phyloP scores from a whole-genome alignment of 768 basidiomycete genomes.

The Lentinula sp. region DNA sequence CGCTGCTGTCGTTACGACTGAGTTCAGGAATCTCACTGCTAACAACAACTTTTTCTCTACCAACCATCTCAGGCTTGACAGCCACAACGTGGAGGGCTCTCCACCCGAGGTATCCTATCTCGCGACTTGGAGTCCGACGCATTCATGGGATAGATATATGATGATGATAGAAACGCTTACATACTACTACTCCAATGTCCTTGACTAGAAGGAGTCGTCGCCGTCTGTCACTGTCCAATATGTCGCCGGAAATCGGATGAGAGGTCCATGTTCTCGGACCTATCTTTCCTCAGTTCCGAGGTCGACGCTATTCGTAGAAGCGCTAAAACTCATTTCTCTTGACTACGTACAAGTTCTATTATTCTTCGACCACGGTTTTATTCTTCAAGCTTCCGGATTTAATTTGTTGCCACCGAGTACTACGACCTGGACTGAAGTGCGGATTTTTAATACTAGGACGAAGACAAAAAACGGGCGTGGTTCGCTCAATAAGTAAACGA shows the following conservation, averaged over 20 bases:
- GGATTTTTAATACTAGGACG: background rate
- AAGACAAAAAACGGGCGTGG: background rate
- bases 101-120: background rate
- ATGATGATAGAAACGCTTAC: background rate
- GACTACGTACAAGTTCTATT: background rate
- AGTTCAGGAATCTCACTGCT: background rate
- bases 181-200: background rate
- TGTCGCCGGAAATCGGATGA: background rate
- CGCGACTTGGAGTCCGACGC: background rate
- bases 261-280: slow-evolving; percentile 1
- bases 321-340: background rate
- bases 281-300: background rate
- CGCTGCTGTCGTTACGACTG: background rate
- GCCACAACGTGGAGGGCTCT: background rate
- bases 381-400: background rate
- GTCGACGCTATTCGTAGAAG: background rate
- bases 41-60: background rate
- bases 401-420: background rate
- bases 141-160: too few relatives aligned
- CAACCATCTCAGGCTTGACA: too few relatives aligned
- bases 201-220: background rate
- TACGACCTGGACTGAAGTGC: background rate
- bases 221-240: background rate
- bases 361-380: background rate
- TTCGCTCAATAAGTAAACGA: background rate